Percentiles rank a stretch among this genome's conserved stretches.
phyloP scores from a whole-genome alignment of 805 yeast species.

The Diddensiella caesifluorescens region DNA sequence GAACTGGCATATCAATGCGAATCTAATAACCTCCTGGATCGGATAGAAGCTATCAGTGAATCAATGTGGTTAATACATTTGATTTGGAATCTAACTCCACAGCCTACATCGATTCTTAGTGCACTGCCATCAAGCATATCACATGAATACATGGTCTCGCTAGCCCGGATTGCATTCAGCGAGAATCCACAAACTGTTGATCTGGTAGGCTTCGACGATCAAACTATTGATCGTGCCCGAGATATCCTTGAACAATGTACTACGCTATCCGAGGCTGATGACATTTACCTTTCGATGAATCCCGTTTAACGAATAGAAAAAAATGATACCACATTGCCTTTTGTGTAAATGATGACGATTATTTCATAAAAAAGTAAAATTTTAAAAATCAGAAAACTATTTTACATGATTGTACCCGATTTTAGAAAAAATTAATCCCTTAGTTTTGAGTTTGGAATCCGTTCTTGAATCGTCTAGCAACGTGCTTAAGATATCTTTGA shows the following conservation, averaged over 20 bases:
- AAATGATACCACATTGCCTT: no score
- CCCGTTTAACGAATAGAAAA: neutral
- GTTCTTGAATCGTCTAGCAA: constrained; percentile 97
- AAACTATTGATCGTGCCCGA: constrained; percentile 62
- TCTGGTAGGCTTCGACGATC: constrained; percentile 57
- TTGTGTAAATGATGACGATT: no score
- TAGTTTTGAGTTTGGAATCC: constrained; percentile 97
- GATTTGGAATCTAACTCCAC: constrained; percentile 14
- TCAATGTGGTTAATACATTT: constrained; percentile 17
- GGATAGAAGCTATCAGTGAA: constrained; percentile 12
- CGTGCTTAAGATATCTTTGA: constrained; percentile 95
- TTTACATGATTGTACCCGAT: neutral
- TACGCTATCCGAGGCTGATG: constrained; percentile 76
- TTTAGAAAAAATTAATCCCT: no score
- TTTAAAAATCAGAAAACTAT: neutral
- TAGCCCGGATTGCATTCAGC: constrained; percentile 28
- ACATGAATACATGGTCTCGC: constrained; percentile 23
- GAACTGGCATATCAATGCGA: constrained; percentile 10
- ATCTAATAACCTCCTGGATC: neutral
- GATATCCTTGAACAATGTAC: constrained; percentile 62
- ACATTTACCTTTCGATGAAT: constrained; percentile 57
- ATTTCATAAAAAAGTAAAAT: neutral
- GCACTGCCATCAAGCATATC: constrained; percentile 13
- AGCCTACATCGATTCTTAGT: constrained; percentile 6
- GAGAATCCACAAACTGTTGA: constrained; percentile 13